Evolutionary conservation across 495 filamentous ascomycete genomes (phyloP).

Genomic region (Trichoderma asperelloides): DNA sequence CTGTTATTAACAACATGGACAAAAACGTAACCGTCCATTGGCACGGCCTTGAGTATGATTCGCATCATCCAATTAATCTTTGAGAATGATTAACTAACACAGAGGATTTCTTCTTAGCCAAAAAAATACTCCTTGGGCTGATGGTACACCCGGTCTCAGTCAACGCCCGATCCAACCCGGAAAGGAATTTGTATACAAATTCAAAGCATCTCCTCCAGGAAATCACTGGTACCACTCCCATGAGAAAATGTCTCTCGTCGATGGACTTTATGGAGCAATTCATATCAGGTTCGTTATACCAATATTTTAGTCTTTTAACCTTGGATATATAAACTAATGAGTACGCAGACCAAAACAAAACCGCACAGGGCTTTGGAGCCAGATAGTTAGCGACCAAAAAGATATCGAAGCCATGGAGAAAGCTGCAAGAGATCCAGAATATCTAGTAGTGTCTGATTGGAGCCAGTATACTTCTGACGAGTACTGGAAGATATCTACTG

Average conservation of each 20-base stretch:
- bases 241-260: background rate
- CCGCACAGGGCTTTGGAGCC: background rate
- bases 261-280: background rate
- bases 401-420: background rate
- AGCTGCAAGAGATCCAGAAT: background rate
- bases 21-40: background rate
- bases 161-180: background rate
- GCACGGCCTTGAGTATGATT: background rate
- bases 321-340: background rate
- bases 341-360: background rate
- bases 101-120: background rate
- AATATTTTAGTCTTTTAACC: background rate
- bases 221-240: background rate
- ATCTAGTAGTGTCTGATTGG: background rate
- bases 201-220: background rate
- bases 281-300: background rate
- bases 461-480: background rate
- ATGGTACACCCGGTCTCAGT: background rate
- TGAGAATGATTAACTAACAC: background rate
- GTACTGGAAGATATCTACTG: background rate
- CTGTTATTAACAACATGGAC: background rate
- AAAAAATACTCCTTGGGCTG: background rate
- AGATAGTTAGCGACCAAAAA: background rate
- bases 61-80: background rate
- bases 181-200: background rate